Evolutionary conservation across 1,284 basidiomycete species (phyloP).

Genomic region (Moniliella sp.): DNA sequence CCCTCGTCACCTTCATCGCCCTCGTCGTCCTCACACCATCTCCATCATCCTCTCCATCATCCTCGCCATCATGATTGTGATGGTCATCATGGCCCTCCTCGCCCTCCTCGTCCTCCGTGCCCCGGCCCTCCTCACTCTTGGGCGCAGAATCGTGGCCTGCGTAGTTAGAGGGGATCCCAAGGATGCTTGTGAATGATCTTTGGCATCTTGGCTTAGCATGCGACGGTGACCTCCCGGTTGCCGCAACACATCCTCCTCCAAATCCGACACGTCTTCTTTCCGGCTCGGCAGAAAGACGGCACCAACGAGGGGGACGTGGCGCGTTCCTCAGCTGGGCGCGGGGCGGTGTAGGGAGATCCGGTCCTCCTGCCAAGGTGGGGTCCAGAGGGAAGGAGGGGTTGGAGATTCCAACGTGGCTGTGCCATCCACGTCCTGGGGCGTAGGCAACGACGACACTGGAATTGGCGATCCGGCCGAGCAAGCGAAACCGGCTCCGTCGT

Average conservation of each 20-base stretch:
- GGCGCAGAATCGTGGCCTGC: neutral
- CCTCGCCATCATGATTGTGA: constrained; percentile 1
- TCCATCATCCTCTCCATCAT: neutral
- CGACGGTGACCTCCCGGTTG: neutral
- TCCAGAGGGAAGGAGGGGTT: too few species aligned
- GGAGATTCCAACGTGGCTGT: constrained; percentile 5
- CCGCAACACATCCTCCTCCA: constrained; percentile 8
- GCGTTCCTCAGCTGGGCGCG: too few species aligned
- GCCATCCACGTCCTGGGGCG: constrained; percentile 9
- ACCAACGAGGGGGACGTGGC: too few species aligned
- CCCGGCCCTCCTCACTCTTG: neutral
- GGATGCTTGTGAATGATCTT: neutral
- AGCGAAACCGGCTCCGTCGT: neutral
- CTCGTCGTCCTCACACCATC: neutral
- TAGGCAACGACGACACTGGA: constrained; percentile 5
- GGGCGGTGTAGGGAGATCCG: too few species aligned
- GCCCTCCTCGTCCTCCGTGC: neutral
- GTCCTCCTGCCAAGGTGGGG: too few species aligned
- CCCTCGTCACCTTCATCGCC: neutral
- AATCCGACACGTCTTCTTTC: constrained; percentile 19
- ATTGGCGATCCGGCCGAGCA: constrained; percentile 4
- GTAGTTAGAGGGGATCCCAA: neutral
- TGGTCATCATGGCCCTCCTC: constrained; percentile 7
- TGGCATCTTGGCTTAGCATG: neutral
- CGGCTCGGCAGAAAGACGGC: too few species aligned